phyloP scores from a whole-genome alignment of 805 yeast species.

The Schizosaccharomyces osmophilus region DNA sequence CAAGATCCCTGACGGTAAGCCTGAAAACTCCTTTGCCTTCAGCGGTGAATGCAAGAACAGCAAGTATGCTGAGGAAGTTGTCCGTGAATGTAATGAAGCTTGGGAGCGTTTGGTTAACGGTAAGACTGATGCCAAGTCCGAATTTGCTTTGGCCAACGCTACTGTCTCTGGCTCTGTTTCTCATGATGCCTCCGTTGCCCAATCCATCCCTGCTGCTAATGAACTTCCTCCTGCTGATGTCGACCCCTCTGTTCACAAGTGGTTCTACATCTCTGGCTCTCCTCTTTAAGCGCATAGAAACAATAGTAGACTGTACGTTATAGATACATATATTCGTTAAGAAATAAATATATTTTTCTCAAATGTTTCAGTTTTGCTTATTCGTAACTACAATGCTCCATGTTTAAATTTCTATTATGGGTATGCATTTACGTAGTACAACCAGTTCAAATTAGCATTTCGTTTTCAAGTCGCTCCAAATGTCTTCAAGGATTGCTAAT shows the following conservation, averaged over 20 bases:
- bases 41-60: conserved; percentile 75
- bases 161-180: conserved; percentile 32
- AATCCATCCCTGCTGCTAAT: conserved; percentile 35
- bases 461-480: too few species aligned
- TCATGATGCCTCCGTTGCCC: conserved; percentile 9
- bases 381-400: too few species aligned
- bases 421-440: too few species aligned
- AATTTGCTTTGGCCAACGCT: conserved; percentile 52
- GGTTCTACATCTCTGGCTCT: conserved; percentile 71
- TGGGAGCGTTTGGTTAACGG: conserved; percentile 60
- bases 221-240: conserved; percentile 73
- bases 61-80: conserved; percentile 62
- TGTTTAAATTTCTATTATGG: too few species aligned
- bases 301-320: not conserved
- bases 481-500: too few species aligned
- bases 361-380: too few species aligned
- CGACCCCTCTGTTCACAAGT: conserved; percentile 87
- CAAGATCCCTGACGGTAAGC: conserved; percentile 95
- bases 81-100: conserved; percentile 60
- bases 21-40: conserved; percentile 90
- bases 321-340: too few species aligned
- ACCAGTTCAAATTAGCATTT: too few species aligned
- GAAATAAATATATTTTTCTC: too few species aligned
- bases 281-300: conserved; percentile 1
- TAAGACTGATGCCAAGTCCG: conserved; percentile 32